Conservation (phyloP, 2,329 filamentous ascomycete genomes). For the Thelonectria rubi region DNA sequence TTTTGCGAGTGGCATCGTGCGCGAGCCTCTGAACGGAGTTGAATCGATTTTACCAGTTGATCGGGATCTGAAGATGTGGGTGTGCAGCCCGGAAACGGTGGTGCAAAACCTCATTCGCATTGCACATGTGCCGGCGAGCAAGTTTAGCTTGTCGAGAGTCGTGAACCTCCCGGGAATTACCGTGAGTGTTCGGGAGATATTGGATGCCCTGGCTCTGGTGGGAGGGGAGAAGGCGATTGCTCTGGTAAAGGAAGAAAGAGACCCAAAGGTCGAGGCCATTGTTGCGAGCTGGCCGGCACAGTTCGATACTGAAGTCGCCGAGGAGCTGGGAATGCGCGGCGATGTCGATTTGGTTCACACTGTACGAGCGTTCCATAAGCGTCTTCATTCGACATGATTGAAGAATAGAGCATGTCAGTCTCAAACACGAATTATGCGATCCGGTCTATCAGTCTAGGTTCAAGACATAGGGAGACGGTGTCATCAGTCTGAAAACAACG, state of each 20-base stretch:
- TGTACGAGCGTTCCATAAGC: conserved; percentile 32
- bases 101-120: conserved; percentile 57
- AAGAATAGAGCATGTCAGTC: not conserved
- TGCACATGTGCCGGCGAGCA: conserved; percentile 51
- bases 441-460: too few relatives aligned
- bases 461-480: too few relatives aligned
- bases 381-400: not conserved
- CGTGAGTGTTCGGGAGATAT: conserved; percentile 60
- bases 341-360: conserved; percentile 51
- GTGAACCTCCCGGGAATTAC: conserved; percentile 62
- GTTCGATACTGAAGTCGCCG: conserved; percentile 60
- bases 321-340: conserved; percentile 59
- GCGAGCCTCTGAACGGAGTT: conserved; percentile 59
- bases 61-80: conserved; percentile 57
- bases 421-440: too few relatives aligned
- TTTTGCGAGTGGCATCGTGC: conserved; percentile 68
- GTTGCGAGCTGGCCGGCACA: conserved; percentile 62
- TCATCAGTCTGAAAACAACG: too few relatives aligned
- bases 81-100: conserved; percentile 60
- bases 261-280: conserved; percentile 58
- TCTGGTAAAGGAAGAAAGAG: conserved; percentile 56
- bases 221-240: conserved; percentile 55
- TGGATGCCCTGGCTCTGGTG: conserved; percentile 58
- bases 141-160: conserved; percentile 50
- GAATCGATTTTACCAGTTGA: conserved; percentile 56